Percentiles rank a stretch among this genome's conserved stretches.
phyloP scores from a whole-genome alignment of 495 filamentous ascomycete species.

The Penicillium flavigenum region DNA sequence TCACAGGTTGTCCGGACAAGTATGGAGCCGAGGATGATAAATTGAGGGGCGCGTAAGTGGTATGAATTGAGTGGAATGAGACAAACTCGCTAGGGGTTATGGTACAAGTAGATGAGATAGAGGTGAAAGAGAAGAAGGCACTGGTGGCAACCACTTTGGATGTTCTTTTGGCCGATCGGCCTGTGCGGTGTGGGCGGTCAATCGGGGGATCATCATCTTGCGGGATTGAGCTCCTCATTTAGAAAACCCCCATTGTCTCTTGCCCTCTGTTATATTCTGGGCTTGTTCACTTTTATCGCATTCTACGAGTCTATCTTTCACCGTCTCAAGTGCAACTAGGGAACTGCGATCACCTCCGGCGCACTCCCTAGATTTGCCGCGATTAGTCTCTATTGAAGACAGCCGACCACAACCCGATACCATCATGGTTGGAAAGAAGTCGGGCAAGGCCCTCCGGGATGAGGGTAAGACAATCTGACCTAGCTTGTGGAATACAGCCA shows the following conservation, averaged over 20 bases:
- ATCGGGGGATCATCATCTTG: conserved; percentile 23
- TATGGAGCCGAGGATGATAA: conserved; percentile 4
- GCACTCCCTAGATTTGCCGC: conserved; percentile 26
- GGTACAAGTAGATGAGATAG: conserved; percentile 9
- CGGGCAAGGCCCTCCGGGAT: conserved; percentile 62
- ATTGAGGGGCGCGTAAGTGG: conserved; percentile 2
- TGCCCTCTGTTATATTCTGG: neutral
- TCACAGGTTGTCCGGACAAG: conserved; percentile 8
- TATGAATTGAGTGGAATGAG: neutral
- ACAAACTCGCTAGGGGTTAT: conserved; percentile 9
- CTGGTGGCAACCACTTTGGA: conserved; percentile 32
- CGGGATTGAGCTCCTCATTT: conserved; percentile 21
- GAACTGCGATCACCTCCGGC: conserved; percentile 9
- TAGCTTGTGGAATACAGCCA: neutral
- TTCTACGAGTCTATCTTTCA: neutral
- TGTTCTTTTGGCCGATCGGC: conserved; percentile 24
- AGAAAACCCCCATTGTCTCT: conserved; percentile 9
- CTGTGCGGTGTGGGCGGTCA: conserved; percentile 36
- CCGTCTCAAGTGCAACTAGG: neutral
- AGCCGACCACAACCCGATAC: conserved; percentile 6
- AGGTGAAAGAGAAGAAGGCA: conserved; percentile 10
- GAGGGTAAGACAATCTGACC: conserved; percentile 47
- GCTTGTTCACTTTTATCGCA: neutral
- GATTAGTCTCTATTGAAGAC: conserved; percentile 8
- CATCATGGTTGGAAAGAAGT: conserved; percentile 65